Conservation (phyloP, 495 filamentous ascomycete species). For the Penicillium turbatum region DNA sequence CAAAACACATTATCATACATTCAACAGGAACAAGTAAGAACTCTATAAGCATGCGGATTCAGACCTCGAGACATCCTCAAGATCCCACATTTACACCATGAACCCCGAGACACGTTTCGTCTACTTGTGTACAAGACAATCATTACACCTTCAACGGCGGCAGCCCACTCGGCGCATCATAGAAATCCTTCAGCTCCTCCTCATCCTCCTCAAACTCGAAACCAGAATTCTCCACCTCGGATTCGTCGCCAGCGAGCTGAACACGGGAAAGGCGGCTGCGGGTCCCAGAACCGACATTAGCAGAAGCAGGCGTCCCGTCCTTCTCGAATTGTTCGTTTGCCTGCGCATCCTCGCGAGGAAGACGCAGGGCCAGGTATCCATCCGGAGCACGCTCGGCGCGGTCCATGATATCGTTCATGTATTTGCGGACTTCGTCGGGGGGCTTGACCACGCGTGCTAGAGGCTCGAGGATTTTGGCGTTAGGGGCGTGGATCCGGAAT, state of each 20-base stretch:
- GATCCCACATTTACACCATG: background rate
- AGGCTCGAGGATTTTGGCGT: slow-evolving; percentile 63
- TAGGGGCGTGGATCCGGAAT: slow-evolving; percentile 62
- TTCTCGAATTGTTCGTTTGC: slow-evolving; percentile 23
- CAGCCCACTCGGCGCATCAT: slow-evolving; percentile 37
- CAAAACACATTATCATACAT: background rate
- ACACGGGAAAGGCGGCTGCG: slow-evolving; percentile 27
- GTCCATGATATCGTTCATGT: slow-evolving; percentile 83
- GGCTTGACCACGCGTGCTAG: slow-evolving; percentile 75
- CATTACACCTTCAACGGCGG: slow-evolving; percentile 28
- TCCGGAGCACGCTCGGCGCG: slow-evolving; percentile 66
- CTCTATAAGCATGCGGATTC: background rate
- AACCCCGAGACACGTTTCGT: background rate
- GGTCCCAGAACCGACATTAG: slow-evolving; percentile 12
- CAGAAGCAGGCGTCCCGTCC: slow-evolving; percentile 28
- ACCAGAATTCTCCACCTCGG: slow-evolving; percentile 31
- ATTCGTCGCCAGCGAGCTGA: slow-evolving; percentile 32
- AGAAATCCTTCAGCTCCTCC: slow-evolving; percentile 42
- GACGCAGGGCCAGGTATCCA: slow-evolving; percentile 60
- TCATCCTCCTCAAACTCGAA: slow-evolving; percentile 36
- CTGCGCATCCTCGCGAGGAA: slow-evolving; percentile 47
- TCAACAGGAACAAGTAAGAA: background rate
- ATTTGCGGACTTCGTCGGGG: slow-evolving; percentile 68
- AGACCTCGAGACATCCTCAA: background rate
- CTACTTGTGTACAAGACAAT: background rate